Base-by-base conservation (phyloP, 768 basidiomycete genomes). In the Phanerodontia chrysosporium region DNA sequence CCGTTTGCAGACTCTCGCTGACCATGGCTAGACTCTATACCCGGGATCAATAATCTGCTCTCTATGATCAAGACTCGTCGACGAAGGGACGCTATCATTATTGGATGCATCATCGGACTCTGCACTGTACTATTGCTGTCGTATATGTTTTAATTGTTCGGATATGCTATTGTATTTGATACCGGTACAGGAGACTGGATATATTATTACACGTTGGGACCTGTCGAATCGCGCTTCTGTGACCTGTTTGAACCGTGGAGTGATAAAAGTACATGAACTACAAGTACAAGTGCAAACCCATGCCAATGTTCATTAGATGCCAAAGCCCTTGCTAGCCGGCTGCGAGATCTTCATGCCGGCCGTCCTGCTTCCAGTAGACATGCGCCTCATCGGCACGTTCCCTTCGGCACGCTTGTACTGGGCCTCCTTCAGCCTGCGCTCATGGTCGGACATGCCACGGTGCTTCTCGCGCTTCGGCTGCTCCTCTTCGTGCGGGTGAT, bases 21-120 rank as follows among this genome's bases (percentile, higher is more conserved):
- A 35, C 22, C 28, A 18, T 57, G 30, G 35, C 30, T 64, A 95
- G 92, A 80, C 67, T 86, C 90, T 6, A 88, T 98, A 72, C 97
- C 97, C n/a, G 95, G 96, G 1, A 87, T 99, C 64, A 95, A 93
- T 74, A 91, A 88, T 60, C 73, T 98, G 45, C 76, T 98, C 35
- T 81, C 81, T 1, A 95, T 98, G 92, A 98, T 99, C 71, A 91
- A 91, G 70, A 86, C 92, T 14, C 83, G 96, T 46, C 82, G 96
- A 65, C 80, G 95, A 60, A 78, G 95, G 67, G 97, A 99, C 72
- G 83, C 92, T 2, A 80, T 98, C 62, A 92, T 98, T 64, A 72
- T 98, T 71, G 95, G 94, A 9, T 75, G 85, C 58, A 77, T 97
- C n/a, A 88, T 95, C 66, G 95, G 90, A n/a, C 69, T 90, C 25